A percentile compares a stretch with the other conserved stretches of the same genome.
These are phyloP conservation scores for Jacaranda mimosifolia DNA, from an alignment of 257 asterid genomes.

Conservation along the genomic window DNA sequence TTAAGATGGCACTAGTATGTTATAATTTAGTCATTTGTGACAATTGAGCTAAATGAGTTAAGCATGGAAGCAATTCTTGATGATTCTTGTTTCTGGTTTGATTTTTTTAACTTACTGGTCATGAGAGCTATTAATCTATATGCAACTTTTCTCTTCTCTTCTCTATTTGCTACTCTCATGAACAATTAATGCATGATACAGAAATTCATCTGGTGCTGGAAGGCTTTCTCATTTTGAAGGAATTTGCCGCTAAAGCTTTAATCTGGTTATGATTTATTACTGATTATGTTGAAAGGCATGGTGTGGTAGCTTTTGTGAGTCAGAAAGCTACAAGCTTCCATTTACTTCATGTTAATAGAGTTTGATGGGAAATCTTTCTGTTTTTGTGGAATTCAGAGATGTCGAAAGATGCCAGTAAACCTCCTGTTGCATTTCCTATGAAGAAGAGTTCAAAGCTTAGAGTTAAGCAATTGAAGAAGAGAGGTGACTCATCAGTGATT, in stretches of 20 bases:
- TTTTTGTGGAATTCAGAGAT: slow-evolving; percentile 43
- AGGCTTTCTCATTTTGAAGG: background rate
- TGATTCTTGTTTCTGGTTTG: background rate
- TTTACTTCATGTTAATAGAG: background rate
- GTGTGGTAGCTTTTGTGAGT: background rate
- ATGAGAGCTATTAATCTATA: background rate
- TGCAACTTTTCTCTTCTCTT: background rate
- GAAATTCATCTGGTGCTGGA: background rate
- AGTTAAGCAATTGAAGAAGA: slow-evolving; percentile 65
- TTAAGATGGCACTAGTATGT: background rate
- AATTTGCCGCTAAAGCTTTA: background rate
- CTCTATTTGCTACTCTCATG: background rate
- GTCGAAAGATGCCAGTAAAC: slow-evolving; percentile 43
- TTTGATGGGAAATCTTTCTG: slow-evolving; percentile 18
- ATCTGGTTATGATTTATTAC: background rate
- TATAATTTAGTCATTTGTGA: background rate
- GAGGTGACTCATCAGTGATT: slow-evolving; percentile 48
- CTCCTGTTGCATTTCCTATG: slow-evolving; percentile 61
- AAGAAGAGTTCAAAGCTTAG: slow-evolving; percentile 68
- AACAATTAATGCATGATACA: background rate
- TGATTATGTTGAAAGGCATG: background rate
- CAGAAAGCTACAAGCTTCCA: background rate
- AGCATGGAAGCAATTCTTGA: background rate
- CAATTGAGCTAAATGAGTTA: background rate
- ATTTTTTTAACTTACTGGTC: background rate